Evolutionary conservation across 441 rosid genomes (phyloP), one percentile per base, ranked within the genome.

Genomic region (Adansonia grandidieri): DNA sequence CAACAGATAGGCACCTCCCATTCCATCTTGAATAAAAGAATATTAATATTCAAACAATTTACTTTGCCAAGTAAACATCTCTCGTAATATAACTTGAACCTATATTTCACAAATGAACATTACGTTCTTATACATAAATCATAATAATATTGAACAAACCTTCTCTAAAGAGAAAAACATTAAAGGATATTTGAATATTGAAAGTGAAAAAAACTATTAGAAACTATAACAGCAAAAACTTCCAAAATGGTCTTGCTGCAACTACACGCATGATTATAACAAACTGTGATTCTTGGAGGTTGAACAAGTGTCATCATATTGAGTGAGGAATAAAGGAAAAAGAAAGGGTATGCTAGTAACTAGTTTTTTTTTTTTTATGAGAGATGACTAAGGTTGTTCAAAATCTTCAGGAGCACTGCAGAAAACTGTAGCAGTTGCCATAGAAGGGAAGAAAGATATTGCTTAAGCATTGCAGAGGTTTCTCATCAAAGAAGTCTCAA

Each of bases 1-100:
- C 44, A 32, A 63, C 20, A 63, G 47, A 63, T 14, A 14, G 45
- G 42, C 73, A 69, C 7, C 73, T 48, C 73, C 17, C 19, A 63
- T 32, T 3, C 37, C 17, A 7, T 63, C 45, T 32, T 14, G 44
- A 32, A 32, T 6, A 63, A 32, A 69, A 60, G 6, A 22, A 6
- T 0, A 1, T n/a, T n/a, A 66, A 17, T 17, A 42, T 40, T 65
- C 70, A 65, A 65, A 65, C 50, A 65, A 14, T 15, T n/a, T 2
- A n/a, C 5, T 65, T n/a, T 15, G n/a, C 11, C 70, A 65, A n/a
- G 5, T 65, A n/a, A 40, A 8, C 13, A n/a, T 7, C 67, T 32
- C 50, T 40, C 22, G 4, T 14, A 10, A 28, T 14, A 63, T 32
- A 63, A 32, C 9, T 63, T 32, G 6, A 63, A 63, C 67, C 67